phyloP scores from a whole-genome alignment of 352 stramenopile genomes.

The Globisporangium alternatum region DNA sequence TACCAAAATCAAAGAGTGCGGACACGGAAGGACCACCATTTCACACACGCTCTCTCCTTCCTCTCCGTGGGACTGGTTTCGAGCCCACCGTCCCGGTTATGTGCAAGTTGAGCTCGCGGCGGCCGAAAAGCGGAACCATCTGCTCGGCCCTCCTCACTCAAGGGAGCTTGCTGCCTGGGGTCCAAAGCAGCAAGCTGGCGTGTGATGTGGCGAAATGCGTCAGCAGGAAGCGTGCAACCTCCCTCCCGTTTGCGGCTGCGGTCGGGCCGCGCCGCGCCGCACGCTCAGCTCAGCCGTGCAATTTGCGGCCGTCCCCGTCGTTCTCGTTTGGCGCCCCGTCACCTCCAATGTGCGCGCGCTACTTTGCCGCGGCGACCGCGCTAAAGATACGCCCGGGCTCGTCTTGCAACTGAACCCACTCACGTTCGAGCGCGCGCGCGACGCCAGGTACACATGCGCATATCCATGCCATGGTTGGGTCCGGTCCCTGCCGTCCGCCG shows the following conservation, averaged over 20 bases:
- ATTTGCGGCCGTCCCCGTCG: not conserved
- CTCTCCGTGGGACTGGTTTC: not conserved
- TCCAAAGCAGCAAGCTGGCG: not conserved
- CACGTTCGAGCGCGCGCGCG: not conserved
- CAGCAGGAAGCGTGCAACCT: slow-evolving; percentile 8
- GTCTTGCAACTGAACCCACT: not conserved
- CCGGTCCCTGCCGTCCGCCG: too few relatives aligned
- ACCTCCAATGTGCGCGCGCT: not conserved
- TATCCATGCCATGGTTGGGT: too few relatives aligned
- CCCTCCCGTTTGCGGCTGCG: not conserved
- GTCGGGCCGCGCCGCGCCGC: not conserved
- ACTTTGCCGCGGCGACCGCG: not conserved
- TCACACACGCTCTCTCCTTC: not conserved
- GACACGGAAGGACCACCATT: too few relatives aligned
- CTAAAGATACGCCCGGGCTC: slow-evolving; percentile 1
- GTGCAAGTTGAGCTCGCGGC: slow-evolving; percentile 8
- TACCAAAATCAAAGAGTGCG: not conserved
- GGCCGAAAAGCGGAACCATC: not conserved
- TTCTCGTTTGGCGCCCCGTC: not conserved
- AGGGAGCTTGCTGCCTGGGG: too few relatives aligned
- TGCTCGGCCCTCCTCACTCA: not conserved
- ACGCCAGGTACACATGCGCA: too few relatives aligned
- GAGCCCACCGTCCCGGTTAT: not conserved
- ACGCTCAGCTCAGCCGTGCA: not conserved
- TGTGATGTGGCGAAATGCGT: slow-evolving; percentile 12